Base-by-base conservation (phyloP, 1,139 yeast species). In the Meyerozyma sp. region DNA sequence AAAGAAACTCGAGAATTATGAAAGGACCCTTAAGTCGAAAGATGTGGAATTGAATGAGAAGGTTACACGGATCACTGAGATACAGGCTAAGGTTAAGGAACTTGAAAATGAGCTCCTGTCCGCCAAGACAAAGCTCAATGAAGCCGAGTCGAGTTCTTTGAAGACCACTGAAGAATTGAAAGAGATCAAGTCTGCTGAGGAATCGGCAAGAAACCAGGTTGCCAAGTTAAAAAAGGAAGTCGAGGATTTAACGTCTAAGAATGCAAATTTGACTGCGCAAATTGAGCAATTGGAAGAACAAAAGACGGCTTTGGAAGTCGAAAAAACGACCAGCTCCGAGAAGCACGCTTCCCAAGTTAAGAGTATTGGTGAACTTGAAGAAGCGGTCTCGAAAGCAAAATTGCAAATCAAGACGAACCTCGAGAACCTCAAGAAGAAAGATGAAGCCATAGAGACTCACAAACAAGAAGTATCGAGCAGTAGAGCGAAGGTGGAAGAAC, bases 221-320 rank as follows among this genome's bases (percentile, higher is more conserved):
- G 29, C 29, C 13, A 5, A 27, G 5, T 18, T 25, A 14, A 16
- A 40, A 27, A 39, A 32, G 9, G 36, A 38, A 23, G 10, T 32
- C 4, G 9, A 11, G 36, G 34, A 25, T 13, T 14, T 32, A 20
- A 43, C 23, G 18, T 16, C 10, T 39, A 40, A 34, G 37, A 40
- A 38, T 9, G 34, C 36, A 6, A 42, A 40, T 4, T 41, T 42
- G 27, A 39, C 32, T 5, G 10, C 20, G 10, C 7, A 21, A n/a
- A 20, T 35, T 5, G 27, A 21, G 18, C 4, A 20, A 13, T 14
- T 30, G 16, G 6, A 30, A 2, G 14, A 13, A 14, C 18, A 30
- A 13, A 30, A 30, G 20, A 13, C 10, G 10, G 20, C 10, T 14
- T 35, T 35, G 27, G 38, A 35, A 25, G 5, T 21, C 10, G 20